Evolutionary conservation across 306 rosid species (phyloP).

Genomic region (Mimosa pudica): DNA sequence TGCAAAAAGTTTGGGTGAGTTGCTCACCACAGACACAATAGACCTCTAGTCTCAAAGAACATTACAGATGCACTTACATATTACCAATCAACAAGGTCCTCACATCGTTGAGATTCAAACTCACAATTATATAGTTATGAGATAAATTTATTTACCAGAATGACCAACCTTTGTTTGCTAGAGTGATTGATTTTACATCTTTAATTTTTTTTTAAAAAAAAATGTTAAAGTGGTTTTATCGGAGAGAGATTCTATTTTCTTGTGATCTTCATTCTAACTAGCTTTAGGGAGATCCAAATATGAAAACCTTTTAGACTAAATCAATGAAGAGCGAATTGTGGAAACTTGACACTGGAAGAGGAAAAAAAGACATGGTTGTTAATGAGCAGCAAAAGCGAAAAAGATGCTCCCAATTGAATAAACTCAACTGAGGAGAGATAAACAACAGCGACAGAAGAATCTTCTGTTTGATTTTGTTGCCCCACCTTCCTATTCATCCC

Average conservation of each 20-base stretch:
- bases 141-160: too few relatives aligned
- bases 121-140: too few relatives aligned
- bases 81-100: too few relatives aligned
- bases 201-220: too few relatives aligned
- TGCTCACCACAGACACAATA: too few relatives aligned
- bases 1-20: too few relatives aligned
- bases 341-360: constrained; percentile 13
- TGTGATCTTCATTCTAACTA: not conserved
- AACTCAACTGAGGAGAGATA: constrained; percentile 2
- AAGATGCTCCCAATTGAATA: constrained; percentile 14
- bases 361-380: constrained; percentile 5
- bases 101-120: too few relatives aligned
- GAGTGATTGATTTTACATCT: too few relatives aligned
- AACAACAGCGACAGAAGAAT: not conserved
- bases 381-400: not conserved
- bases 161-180: too few relatives aligned
- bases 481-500: not conserved
- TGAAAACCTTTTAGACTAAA: not conserved
- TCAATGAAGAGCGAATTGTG: not conserved
- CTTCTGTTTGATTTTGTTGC: constrained; percentile 15
- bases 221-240: too few relatives aligned
- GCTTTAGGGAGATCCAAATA: not conserved
- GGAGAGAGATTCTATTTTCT: not conserved
- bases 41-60: too few relatives aligned
- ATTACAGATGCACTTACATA: too few relatives aligned